Evolutionary conservation across 768 basidiomycete species (phyloP).

Genomic region (Boletus subcaerulescens): DNA sequence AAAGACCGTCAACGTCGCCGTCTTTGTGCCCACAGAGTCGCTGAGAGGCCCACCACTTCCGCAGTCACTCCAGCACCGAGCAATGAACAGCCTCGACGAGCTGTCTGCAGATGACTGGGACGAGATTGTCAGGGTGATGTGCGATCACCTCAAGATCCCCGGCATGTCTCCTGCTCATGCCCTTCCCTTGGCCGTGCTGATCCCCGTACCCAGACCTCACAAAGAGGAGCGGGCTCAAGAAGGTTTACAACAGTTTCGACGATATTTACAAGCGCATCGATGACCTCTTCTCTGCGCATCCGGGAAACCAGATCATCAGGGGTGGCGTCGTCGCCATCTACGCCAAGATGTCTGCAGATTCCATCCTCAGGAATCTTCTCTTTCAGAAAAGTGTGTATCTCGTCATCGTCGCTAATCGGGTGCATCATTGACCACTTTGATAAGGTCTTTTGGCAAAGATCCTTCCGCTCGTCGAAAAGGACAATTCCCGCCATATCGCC

Average conservation of each 20-base stretch:
- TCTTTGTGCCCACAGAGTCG: background rate
- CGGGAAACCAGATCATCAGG: constrained; percentile 44
- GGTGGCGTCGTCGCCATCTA: constrained; percentile 62
- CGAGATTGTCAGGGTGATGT: constrained; percentile 44
- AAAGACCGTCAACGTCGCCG: constrained; percentile 1
- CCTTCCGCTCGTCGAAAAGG: constrained; percentile 49
- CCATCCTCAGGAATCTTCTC: constrained; percentile 57
- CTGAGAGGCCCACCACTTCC: background rate
- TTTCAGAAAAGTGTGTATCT: constrained; percentile 48
- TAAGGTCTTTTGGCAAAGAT: constrained; percentile 58
- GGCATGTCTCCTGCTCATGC: constrained; percentile 33
- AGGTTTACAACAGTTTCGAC: constrained; percentile 57
- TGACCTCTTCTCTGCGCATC: constrained; percentile 42
- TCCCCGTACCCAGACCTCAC: constrained; percentile 44
- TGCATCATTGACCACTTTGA: background rate
- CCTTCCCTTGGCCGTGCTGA: background rate
- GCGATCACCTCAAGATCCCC: constrained; percentile 51
- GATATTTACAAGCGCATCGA: constrained; percentile 49
- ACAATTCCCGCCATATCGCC: constrained; percentile 49
- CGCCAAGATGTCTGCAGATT: constrained; percentile 60
- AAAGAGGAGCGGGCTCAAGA: constrained; percentile 58
- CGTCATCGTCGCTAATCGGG: background rate
- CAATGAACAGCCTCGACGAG: constrained; percentile 18
- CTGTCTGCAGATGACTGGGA: constrained; percentile 45
- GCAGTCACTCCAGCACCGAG: constrained; percentile 15